These are phyloP conservation scores for Nymphaea colorata DNA, from an alignment of 164 flowering plant genomes.

Conservation along the genomic window DNA sequence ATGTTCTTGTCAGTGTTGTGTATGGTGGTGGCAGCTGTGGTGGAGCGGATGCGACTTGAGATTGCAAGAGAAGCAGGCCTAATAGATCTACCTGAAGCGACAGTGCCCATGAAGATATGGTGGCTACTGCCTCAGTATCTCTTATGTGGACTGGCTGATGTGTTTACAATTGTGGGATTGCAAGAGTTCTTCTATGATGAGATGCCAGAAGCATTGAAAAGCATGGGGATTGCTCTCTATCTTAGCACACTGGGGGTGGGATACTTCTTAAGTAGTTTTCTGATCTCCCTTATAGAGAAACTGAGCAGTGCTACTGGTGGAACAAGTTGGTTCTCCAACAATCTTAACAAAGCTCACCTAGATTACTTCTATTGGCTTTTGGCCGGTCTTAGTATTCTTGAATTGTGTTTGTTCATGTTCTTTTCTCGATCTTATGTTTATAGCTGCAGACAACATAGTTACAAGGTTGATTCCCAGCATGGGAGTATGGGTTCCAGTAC, in stretches of 20 bases:
- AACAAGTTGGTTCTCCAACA: constrained; percentile 4
- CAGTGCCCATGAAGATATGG: constrained; percentile 5
- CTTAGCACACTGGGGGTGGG: constrained; percentile 6
- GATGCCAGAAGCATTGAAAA: constrained; percentile 7
- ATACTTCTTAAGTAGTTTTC: constrained; percentile 4
- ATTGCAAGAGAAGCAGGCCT: constrained; percentile 3
- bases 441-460: background rate
- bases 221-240: constrained; percentile 5
- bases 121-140: constrained; percentile 8
- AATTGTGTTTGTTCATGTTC: background rate
- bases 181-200: constrained; percentile 10
- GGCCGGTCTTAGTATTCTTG: constrained; percentile 4
- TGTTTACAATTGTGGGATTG: constrained; percentile 8
- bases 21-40: constrained; percentile 9
- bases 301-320: background rate
- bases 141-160: constrained; percentile 1
- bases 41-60: constrained; percentile 4
- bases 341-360: constrained; percentile 8
- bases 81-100: background rate
- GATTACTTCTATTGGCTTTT: constrained; percentile 11
- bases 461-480: background rate
- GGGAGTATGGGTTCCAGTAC: background rate
- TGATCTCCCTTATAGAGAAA: background rate
- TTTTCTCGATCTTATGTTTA: background rate
- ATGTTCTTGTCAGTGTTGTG: background rate